phyloP scores from a whole-genome alignment of 2,329 filamentous ascomycete genomes.

The Hymenoscyphus albidus region DNA sequence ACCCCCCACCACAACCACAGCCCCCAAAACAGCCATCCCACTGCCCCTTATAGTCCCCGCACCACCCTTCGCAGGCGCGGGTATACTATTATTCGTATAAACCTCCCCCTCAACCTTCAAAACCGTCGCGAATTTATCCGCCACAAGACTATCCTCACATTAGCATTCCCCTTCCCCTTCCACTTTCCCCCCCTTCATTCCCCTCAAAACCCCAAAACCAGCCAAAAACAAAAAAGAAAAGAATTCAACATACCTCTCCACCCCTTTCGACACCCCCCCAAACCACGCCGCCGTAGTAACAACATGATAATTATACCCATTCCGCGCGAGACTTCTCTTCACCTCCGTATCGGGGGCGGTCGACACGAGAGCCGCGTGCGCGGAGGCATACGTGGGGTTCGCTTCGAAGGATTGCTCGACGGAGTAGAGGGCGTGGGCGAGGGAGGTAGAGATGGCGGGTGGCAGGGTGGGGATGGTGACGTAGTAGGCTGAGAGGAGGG shows the following conservation, averaged over 20 bases:
- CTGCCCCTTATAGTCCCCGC: background rate
- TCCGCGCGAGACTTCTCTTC: constrained; percentile 11
- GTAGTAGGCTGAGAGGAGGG: background rate
- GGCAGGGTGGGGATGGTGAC: background rate
- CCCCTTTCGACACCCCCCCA: background rate
- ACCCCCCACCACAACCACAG: background rate
- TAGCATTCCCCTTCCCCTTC: too few species aligned
- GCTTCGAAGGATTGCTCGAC: constrained; percentile 20
- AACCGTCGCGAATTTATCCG: constrained; percentile 13
- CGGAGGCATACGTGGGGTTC: constrained; percentile 20
- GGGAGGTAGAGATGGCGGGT: constrained; percentile 21
- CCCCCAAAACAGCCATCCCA: background rate
- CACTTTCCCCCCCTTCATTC: too few species aligned
- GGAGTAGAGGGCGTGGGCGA: constrained; percentile 21
- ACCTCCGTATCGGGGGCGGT: constrained; percentile 19
- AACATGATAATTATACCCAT: constrained; percentile 3
- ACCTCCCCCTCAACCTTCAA: background rate
- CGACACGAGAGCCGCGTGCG: constrained; percentile 21
- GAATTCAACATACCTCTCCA: background rate
- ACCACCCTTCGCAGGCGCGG: background rate
- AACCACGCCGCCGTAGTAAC: background rate
- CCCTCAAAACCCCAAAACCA: too few species aligned
- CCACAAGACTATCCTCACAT: background rate
- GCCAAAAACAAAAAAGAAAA: too few species aligned
- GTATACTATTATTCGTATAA: background rate